These are phyloP conservation scores for Trichoderma afroharzianum DNA, from an alignment of 2,329 filamentous ascomycete genomes.

Conservation along the genomic window DNA sequence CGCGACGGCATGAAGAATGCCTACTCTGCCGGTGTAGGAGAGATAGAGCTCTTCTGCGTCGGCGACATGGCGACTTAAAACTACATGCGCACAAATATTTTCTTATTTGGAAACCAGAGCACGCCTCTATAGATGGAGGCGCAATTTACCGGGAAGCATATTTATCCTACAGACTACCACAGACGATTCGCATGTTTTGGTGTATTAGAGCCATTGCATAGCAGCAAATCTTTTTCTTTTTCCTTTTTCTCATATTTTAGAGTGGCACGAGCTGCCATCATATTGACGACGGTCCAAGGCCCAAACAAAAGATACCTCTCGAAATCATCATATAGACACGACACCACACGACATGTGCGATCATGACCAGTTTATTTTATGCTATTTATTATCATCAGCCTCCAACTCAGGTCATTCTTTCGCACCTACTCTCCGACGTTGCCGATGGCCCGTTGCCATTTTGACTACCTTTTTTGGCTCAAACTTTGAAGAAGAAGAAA, in stretches of 20 bases:
- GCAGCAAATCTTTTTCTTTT: neutral
- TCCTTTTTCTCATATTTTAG: conserved; percentile 6
- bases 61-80: conserved; percentile 40
- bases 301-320: conserved; percentile 23
- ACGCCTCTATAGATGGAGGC: neutral
- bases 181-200: conserved; percentile 31
- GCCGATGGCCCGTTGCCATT: neutral
- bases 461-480: neutral
- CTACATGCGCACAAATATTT: neutral
- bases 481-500: neutral
- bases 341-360: conserved; percentile 28
- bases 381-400: conserved; percentile 10
- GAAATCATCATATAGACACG: conserved; percentile 31
- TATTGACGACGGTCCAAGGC: conserved; percentile 17
- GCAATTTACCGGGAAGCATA: neutral
- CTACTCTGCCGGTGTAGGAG: conserved; percentile 69
- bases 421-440: neutral
- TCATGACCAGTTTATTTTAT: conserved; percentile 16
- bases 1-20: conserved; percentile 61
- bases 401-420: conserved; percentile 19
- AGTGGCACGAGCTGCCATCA: conserved; percentile 20
- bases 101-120: conserved; percentile 3
- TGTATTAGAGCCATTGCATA: conserved; percentile 27
- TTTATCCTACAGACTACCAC: conserved; percentile 1
- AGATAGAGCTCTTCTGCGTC: conserved; percentile 84